Base-by-base conservation (phyloP, 2,329 filamentous ascomycete species). In the Scedosporium apiospermum region DNA sequence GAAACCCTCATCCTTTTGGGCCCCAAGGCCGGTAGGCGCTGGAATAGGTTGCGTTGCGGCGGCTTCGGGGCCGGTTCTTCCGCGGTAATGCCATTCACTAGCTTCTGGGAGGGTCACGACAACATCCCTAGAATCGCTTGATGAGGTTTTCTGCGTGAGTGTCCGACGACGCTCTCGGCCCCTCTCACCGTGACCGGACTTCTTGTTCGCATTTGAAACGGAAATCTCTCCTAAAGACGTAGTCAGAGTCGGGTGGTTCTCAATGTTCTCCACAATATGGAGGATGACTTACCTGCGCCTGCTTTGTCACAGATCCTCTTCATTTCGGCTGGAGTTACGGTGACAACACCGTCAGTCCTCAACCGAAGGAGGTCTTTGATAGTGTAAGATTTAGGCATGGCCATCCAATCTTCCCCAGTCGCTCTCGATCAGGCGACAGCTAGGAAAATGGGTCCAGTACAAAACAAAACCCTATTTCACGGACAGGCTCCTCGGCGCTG, bases 1-100 rank as follows among this genome's bases (percentile, higher is more conserved):
- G 67, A 88, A 88, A n/a, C 86, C 86, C 70, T 88, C 84, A 41
- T 80, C 80, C 66, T 82, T 80, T 70, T 88, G 85, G 27, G 82
- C 80, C 44, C 71, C 73, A 41, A 82, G 71, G 7, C 78, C 82
- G 21, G 77, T 71, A 10, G 84, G 84, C 23, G 83, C 83, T 60
- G 80, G 74, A 42, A 84, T 73, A 6, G 83, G 82, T 57, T 80
- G 80, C 51, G 69, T 73, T 53, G 61, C 71, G 18, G 71, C 68
- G n/a, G 75, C 67, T 65, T 82, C 77, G 1, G 75, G 76, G 18
- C 76, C 76, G 58, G 72, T 76, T 62, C 81, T 74, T 59, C 80
- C 77, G 44, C 75, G 73, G 64, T 80, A 82, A 61, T 75, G 76
- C 73, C 73, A 76, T 59, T 78, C 76, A 1, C 71, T 72, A 62